Evolutionary conservation across 78 protist species (phyloP), one percentile per base, ranked within the genome.

Genomic region (Dictyostelium purpureum): DNA sequence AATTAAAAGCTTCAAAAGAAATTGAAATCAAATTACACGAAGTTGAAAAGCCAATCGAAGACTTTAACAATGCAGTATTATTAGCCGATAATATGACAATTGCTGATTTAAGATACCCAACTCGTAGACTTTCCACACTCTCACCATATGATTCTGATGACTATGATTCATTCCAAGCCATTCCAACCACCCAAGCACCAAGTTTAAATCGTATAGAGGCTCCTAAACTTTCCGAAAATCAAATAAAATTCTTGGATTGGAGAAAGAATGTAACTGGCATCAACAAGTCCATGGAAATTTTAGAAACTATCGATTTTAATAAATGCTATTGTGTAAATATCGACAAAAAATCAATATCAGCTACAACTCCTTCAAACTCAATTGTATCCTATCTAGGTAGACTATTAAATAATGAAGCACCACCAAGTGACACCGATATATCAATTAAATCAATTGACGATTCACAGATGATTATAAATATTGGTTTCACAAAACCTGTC

Each of bases 391-490:
- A 10, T n/a, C 70, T 82, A 4, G 24, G 52, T 19, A 73, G 69
- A 40, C 42, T 82, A 37, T 75, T 82, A 24, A 51, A 51, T 26
- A 82, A 82, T 35, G 73, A 71, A 52, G 26, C 54, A 1, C 70
- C 79, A 38, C 70, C 79, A 38, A 24, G 1, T 2, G 57, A 67
- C 42, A 70, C 56, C 1, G 5, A 4, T 16, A 82, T 82, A 6
- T 11, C 9, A n/a, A 24, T 82, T 21, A 26, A 26, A 24, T 70
- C 80, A 11, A 40, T 51, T 33, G 70, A 35, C 18, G 90, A 70
- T 38, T 56, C 74, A 10, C 90, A 82, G 42, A 69, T 82, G 61
- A 52, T 82, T 16, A 28, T 82, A 4, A 52, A 82, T 43, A 82
- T 82, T 56, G 67, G 54, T 21, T 82, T 82, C 26, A 31, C 33